Conservation (phyloP, 805 yeast species). For the Cephaloascus albidus region DNA sequence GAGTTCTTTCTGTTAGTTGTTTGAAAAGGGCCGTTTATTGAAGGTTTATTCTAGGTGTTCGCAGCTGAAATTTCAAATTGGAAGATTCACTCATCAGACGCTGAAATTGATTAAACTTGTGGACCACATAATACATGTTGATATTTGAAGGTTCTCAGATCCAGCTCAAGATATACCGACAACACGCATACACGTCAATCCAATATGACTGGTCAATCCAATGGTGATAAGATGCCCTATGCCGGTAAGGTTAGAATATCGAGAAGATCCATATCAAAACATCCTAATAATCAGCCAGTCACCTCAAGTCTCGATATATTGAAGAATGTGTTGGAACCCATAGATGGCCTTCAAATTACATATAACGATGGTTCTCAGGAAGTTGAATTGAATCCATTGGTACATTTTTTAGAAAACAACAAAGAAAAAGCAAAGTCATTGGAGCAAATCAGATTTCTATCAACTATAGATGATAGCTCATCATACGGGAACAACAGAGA, state of each 20-base stretch:
- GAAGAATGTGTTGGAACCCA: slow-evolving; percentile 5
- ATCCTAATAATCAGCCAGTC: slow-evolving; percentile 3
- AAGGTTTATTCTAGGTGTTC: no score
- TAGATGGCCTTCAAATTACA: background rate
- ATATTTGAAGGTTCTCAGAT: no score
- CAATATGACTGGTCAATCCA: no score
- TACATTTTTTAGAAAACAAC: background rate
- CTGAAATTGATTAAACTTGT: no score
- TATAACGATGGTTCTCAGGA: background rate
- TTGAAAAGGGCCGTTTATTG: no score
- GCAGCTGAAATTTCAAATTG: no score
- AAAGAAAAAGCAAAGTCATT: background rate
- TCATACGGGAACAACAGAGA: slow-evolving; percentile 2
- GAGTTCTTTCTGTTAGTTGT: no score
- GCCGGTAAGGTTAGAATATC: slow-evolving; percentile 10
- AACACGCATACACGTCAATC: no score
- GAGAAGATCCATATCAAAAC: slow-evolving; percentile 17
- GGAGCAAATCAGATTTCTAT: background rate
- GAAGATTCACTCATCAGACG: no score
- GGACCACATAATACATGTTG: no score
- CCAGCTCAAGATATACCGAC: no score
- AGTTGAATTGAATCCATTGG: background rate
- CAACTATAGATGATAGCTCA: background rate
- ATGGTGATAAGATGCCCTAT: no score
- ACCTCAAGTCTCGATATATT: slow-evolving; percentile 3